Evolutionary conservation across 23 red algal species (phyloP).

Genomic region (Chondrus crispus): DNA sequence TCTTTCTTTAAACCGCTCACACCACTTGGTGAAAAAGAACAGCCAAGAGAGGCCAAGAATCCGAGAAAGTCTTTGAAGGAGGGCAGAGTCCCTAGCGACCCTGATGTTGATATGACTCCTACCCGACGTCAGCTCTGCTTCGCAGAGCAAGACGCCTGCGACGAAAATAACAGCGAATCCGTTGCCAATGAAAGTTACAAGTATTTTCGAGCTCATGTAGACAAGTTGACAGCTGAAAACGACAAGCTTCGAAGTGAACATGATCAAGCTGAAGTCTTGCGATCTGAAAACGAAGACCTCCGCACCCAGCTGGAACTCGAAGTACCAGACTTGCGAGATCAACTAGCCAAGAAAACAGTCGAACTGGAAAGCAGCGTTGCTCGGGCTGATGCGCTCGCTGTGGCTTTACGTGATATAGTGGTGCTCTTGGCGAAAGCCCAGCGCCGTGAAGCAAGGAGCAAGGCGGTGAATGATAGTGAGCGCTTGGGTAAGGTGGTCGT

Average conservation of each 20-base stretch:
- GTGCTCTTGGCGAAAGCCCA: conserved; percentile 32
- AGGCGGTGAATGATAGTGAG: conserved; percentile 41
- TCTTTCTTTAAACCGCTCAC: conserved; percentile 52
- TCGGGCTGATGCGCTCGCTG: background rate
- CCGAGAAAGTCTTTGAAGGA: too few relatives aligned
- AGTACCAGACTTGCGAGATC: conserved; percentile 11
- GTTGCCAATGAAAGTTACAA: background rate
- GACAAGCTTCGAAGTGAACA: conserved; percentile 1
- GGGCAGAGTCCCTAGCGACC: too few relatives aligned
- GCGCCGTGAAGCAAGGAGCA: conserved; percentile 11
- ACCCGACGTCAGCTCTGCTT: background rate
- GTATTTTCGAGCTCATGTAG: conserved; percentile 17
- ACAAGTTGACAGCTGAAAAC: conserved; percentile 24
- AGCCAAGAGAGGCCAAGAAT: background rate
- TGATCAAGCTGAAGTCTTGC: conserved; percentile 23
- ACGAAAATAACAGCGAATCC: background rate
- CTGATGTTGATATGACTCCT: background rate
- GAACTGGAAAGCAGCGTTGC: background rate
- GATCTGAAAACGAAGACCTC: conserved; percentile 47
- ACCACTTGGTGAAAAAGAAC: too few relatives aligned
- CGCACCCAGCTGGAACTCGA: conserved; percentile 36
- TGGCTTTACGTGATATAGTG: background rate
- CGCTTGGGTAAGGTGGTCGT: conserved; percentile 69
- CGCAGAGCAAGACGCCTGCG: background rate
- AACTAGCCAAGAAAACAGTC: conserved; percentile 3